A percentile compares a stretch with the other conserved stretches of the same genome.
These are phyloP conservation scores for Fusarium sp. DNA, from an alignment of 2,329 filamentous ascomycete genomes.

Conservation along the genomic window DNA sequence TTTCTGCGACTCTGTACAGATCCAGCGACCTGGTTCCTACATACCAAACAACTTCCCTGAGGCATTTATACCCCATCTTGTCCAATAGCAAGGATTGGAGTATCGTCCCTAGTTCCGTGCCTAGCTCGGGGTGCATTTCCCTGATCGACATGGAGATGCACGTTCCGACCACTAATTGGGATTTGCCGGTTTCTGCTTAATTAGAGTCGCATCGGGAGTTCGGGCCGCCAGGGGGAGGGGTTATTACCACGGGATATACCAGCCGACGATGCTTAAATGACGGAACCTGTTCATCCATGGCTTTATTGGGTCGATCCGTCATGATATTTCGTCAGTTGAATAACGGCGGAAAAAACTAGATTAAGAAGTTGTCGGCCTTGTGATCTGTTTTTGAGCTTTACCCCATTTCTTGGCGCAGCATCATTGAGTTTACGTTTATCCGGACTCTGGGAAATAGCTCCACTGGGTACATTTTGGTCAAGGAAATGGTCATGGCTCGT, in stretches of 20 bases:
- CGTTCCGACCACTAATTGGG: not conserved
- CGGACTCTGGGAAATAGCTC: not conserved
- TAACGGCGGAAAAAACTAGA: not conserved
- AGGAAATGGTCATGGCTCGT: not conserved
- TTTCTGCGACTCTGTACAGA: not conserved
- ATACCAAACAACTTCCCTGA: not conserved
- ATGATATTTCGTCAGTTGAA: not conserved
- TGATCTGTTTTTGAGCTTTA: not conserved
- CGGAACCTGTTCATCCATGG: slow-evolving; percentile 18
- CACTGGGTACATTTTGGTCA: not conserved
- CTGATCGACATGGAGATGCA: not conserved
- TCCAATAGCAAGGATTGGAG: not conserved
- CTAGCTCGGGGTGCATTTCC: not conserved
- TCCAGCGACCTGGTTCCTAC: not conserved
- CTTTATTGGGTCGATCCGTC: not conserved
- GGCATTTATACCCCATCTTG: slow-evolving; percentile 2
- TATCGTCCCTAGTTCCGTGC: not conserved
- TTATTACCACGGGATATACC: not conserved
- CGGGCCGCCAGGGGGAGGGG: not conserved
- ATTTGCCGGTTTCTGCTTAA: not conserved
- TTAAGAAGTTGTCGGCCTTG: not conserved
- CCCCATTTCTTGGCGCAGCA: not conserved
- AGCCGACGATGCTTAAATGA: not conserved
- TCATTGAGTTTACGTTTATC: not conserved
- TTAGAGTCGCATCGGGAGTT: not conserved